These are phyloP conservation scores for bread wheat (Triticum aestivum) DNA, from an alignment of 176 grass and related monocot species.

Conservation along the genomic window DNA sequence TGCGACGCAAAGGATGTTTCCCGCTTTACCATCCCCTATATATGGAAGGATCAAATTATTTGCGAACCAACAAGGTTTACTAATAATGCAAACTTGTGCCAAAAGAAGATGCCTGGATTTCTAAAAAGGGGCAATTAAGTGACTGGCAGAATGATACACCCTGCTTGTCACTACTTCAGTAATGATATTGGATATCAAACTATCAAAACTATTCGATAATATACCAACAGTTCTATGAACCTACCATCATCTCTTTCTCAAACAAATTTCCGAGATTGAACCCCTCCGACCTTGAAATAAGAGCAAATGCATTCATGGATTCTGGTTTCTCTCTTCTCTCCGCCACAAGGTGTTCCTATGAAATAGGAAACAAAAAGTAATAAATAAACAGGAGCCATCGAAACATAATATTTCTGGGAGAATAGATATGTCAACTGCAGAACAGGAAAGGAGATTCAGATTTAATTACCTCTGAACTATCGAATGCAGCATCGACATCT, in stretches of 20 bases:
- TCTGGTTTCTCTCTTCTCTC: conserved; percentile 89
- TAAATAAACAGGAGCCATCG: neutral
- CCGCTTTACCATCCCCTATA: conserved; percentile 66
- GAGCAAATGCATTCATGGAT: conserved; percentile 98
- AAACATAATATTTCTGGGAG: neutral
- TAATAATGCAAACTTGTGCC: neutral
- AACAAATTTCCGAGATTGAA: conserved; percentile 99
- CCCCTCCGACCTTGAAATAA: conserved; percentile 97
- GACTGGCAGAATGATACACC: neutral
- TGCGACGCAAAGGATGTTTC: conserved; percentile 89
- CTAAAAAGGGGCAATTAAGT: neutral
- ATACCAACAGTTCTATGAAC: conserved; percentile 3
- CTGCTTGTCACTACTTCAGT: neutral
- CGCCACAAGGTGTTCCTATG: conserved; percentile 82
- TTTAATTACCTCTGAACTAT: conserved; percentile 70
- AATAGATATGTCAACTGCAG: neutral
- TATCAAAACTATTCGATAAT: neutral
- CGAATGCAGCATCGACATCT: conserved; percentile 87
- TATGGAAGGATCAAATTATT: conserved; percentile 19
- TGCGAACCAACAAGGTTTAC: neutral
- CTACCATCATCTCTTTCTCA: conserved; percentile 82
- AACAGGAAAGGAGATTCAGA: neutral
- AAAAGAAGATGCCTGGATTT: conserved; percentile 7
- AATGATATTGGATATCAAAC: neutral
- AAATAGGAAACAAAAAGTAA: neutral